Evolutionary conservation across 345 rosid genomes (phyloP), one percentile per base, ranked within the genome.

Genomic region (Sonneratia alba): DNA sequence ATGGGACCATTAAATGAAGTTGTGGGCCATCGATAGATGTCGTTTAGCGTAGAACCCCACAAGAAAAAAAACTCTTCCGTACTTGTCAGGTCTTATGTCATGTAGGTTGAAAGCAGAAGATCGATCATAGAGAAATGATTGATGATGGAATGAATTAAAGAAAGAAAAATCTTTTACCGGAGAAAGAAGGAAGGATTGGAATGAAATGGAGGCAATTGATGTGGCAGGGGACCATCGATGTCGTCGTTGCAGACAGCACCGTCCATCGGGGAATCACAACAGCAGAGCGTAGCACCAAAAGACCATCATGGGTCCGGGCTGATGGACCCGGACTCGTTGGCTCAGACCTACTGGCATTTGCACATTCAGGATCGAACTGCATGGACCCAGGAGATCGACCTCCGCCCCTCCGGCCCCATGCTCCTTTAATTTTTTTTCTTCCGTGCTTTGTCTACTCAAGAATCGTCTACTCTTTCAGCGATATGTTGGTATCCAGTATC

Each of bases 351-450:
- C 89, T 94, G 98, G 98, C 86, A 85, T 56, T 77, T 94, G 67
- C 98, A 94, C 71, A 87, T 84, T 51, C 98, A 94, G 78, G 90
- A 92, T 79, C 90, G 88, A 11, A 76, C 85, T 43, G 91, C 92
- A 36, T 94, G 98, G 98, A 90, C 98, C 64, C 97, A 90, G 63
- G 98, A 94, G 84, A 84, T 94, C 34, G 98, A 91, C 74, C 85
- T 94, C 69, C 93, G 92, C 43, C 89, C 93, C 6, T 81, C 93
- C 53, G 49, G 49, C 49, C 49, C 49, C 14, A 47, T 3, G 49
- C 14, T 47, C 49, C 14, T 47, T 12, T 47, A 47, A 47, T n/a
- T n/a, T n/a, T n/a, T n/a, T n/a, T n/a, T n/a, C n/a, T n/a, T n/a
- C n/a, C n/a, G n/a, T n/a, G n/a, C n/a, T n/a, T n/a, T n/a, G n/a